Conservation (phyloP, 176 grass and related monocot genomes). For the Calamus simplicifolius region DNA sequence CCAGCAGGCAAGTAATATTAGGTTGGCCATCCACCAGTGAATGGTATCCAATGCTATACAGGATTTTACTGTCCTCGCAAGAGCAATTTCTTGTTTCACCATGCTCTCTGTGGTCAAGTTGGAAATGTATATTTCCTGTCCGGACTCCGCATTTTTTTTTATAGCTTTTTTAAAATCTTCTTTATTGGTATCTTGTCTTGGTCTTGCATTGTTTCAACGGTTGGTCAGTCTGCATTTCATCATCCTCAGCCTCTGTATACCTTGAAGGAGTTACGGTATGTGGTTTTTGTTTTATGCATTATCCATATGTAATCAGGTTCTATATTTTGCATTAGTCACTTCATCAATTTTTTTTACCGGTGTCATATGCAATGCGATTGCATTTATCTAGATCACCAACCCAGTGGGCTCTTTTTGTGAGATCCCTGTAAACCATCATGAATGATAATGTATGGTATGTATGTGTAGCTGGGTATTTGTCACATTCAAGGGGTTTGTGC, state of each 20-base stretch:
- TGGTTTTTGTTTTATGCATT: conserved; percentile 4
- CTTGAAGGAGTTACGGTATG: not conserved
- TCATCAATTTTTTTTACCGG: not conserved
- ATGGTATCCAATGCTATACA: not conserved
- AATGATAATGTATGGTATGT: too few relatives aligned
- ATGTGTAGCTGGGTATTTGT: too few relatives aligned
- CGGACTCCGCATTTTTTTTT: not conserved
- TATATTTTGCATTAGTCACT: not conserved
- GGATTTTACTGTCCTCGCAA: not conserved
- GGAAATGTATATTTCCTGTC: not conserved
- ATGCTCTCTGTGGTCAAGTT: not conserved
- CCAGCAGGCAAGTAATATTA: not conserved
- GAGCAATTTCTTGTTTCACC: not conserved
- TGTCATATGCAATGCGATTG: too few relatives aligned
- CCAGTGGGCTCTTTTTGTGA: too few relatives aligned
- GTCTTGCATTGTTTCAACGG: not conserved
- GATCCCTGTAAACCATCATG: too few relatives aligned
- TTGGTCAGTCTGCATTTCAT: not conserved
- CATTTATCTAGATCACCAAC: too few relatives aligned
- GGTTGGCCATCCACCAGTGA: not conserved
- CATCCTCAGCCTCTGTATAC: not conserved
- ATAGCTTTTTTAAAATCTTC: not conserved
- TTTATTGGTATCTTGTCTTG: conserved; percentile 8
- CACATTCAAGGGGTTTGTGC: too few relatives aligned
- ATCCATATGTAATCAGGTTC: conserved; percentile 2